A percentile compares a stretch with the other conserved stretches of the same genome.
These are phyloP conservation scores for Bolboschoenoplectus hybrid DNA, from an alignment of 202 grass and related monocot genomes.

Conservation along the genomic window DNA sequence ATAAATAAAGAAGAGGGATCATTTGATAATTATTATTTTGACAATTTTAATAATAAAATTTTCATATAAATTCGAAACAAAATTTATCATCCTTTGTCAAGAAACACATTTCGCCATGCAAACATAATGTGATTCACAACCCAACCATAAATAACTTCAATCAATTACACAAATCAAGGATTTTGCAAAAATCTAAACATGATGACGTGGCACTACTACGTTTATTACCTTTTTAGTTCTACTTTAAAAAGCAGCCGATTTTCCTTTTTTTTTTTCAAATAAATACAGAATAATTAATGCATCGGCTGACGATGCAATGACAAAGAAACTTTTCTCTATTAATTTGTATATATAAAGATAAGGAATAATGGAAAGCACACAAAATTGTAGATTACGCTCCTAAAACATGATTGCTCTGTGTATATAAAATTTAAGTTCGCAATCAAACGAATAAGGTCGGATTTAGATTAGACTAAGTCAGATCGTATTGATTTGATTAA, in stretches of 20 bases:
- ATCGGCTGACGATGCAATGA: not conserved
- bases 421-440: not conserved
- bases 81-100: too few relatives aligned
- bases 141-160: not conserved
- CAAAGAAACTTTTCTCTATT: not conserved
- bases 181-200: not conserved
- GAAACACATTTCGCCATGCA: too few relatives aligned
- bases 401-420: not conserved
- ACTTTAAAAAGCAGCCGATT: not conserved
- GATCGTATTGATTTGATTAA: too few relatives aligned
- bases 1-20: not conserved
- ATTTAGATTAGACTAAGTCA: too few relatives aligned
- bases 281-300: not conserved
- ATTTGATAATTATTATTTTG: too few relatives aligned
- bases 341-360: not conserved
- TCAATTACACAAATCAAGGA: not conserved
- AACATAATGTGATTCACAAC: too few relatives aligned
- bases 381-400: conserved; percentile 5
- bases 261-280: not conserved
- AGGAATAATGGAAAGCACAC: not conserved
- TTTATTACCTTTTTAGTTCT: not conserved
- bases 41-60: not conserved
- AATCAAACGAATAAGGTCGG: too few relatives aligned
- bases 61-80: not conserved
- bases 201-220: not conserved